Conservation (phyloP, 805 yeast genomes). For the Starmerella cellae region DNA sequence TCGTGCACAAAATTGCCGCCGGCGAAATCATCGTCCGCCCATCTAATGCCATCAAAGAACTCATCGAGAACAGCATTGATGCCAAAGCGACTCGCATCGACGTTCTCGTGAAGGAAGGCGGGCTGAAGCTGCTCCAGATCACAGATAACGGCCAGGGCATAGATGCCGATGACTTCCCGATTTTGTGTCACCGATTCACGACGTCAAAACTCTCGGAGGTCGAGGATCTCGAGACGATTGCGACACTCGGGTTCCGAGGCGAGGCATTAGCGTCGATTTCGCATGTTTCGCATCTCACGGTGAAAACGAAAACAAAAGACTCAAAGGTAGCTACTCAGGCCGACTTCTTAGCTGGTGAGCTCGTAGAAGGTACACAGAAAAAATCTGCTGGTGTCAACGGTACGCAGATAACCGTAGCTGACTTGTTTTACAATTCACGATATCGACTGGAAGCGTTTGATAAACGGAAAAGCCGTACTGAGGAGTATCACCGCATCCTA, state of each 20-base stretch:
- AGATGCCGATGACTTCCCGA: constrained; percentile 47
- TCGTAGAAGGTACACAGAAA: constrained; percentile 32
- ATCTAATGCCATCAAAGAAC: constrained; percentile 83
- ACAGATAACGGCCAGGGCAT: constrained; percentile 87
- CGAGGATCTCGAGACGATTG: constrained; percentile 57
- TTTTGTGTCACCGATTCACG: constrained; percentile 84
- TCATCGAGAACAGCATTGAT: constrained; percentile 84
- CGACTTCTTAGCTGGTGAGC: constrained; percentile 52
- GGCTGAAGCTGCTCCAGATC: constrained; percentile 70
- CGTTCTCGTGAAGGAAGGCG: constrained; percentile 80
- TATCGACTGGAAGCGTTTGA: constrained; percentile 53
- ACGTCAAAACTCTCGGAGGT: constrained; percentile 69
- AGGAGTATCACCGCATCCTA: constrained; percentile 61
- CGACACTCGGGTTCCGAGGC: constrained; percentile 90
- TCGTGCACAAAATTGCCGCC: constrained; percentile 87
- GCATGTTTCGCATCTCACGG: constrained; percentile 70
- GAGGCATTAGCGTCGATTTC: constrained; percentile 93
- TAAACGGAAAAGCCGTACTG: constrained; percentile 13
- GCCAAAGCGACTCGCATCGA: constrained; percentile 68
- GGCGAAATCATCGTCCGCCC: constrained; percentile 94
- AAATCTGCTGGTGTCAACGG: constrained; percentile 83
- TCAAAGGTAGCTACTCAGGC: constrained; percentile 61
- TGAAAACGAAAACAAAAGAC: constrained; percentile 53
- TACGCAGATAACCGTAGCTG: constrained; percentile 74
- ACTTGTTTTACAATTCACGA: constrained; percentile 77